Percentiles rank a stretch among this genome's conserved stretches.
phyloP scores from a whole-genome alignment of 1,139 yeast species.

The Yamadazyma atlantica region DNA sequence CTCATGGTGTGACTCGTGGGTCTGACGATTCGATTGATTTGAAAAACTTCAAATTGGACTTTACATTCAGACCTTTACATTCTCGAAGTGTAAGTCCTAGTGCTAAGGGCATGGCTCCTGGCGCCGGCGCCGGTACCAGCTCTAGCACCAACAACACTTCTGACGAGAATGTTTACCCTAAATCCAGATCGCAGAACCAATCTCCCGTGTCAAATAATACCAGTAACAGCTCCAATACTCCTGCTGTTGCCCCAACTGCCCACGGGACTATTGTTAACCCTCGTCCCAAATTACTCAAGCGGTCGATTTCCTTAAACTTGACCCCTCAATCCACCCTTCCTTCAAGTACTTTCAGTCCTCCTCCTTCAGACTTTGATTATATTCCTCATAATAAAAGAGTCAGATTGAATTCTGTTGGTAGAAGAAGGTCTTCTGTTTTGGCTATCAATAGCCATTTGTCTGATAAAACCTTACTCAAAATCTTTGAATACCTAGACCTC shows the following conservation, averaged over 20 bases:
- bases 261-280: neutral
- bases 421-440: slow-evolving; percentile 58
- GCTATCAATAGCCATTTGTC: slow-evolving; percentile 55
- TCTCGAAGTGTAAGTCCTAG: slow-evolving; percentile 19
- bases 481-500: slow-evolving; percentile 53
- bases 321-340: slow-evolving; percentile 10
- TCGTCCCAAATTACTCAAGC: slow-evolving; percentile 3
- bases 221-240: neutral
- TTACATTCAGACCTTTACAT: slow-evolving; percentile 17
- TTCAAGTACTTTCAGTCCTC: slow-evolving; percentile 6
- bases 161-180: neutral
- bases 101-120: too few relatives aligned
- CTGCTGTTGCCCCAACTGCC: neutral
- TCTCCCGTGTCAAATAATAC: slow-evolving; percentile 1
- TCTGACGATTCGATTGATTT: slow-evolving; percentile 9
- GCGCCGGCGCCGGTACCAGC: too few relatives aligned
- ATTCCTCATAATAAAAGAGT: slow-evolving; percentile 54
- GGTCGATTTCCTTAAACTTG: slow-evolving; percentile 12
- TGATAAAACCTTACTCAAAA: slow-evolving; percentile 52
- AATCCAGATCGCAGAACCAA: slow-evolving; percentile 2
- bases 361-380: slow-evolving; percentile 27
- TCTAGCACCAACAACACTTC: too few relatives aligned
- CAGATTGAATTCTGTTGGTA: slow-evolving; percentile 41
- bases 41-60: slow-evolving; percentile 14
- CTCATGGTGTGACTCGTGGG: too few relatives aligned